These are phyloP conservation scores for Zopfochytrium polystomum DNA, from an alignment of 371 early-diverging fungal genomes.

Conservation along the genomic window DNA sequence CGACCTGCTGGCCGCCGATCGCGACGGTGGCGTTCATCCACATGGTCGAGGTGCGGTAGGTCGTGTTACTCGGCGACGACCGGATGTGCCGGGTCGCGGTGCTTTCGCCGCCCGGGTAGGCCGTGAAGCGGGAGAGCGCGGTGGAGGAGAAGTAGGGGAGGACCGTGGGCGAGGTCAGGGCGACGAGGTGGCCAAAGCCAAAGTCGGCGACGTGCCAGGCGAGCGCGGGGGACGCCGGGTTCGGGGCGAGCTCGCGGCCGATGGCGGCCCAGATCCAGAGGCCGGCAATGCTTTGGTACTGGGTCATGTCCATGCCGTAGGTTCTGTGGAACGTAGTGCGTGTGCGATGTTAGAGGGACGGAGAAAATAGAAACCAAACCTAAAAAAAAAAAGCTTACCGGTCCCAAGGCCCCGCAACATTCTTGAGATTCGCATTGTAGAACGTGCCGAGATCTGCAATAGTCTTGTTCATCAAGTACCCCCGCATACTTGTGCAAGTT, in stretches of 20 bases:
- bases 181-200: slow-evolving; percentile 4
- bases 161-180: neutral
- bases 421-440: slow-evolving; percentile 4
- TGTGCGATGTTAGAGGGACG: too few relatives aligned
- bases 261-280: slow-evolving; percentile 4
- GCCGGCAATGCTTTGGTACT: neutral
- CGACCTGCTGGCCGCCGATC: too few relatives aligned
- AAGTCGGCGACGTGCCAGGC: slow-evolving; percentile 9
- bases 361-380: too few relatives aligned
- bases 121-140: neutral
- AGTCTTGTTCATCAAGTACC: neutral
- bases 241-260: slow-evolving; percentile 1
- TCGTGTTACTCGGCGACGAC: too few relatives aligned
- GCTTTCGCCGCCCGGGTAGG: neutral
- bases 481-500: slow-evolving; percentile 1
- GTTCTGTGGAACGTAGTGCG: too few relatives aligned
- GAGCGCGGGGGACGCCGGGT: neutral
- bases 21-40: too few relatives aligned
- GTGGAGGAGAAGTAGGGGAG: neutral
- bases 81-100: too few relatives aligned
- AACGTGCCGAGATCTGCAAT: slow-evolving; percentile 3
- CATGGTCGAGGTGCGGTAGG: too few relatives aligned
- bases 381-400: too few relatives aligned
- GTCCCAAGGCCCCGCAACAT: slow-evolving; percentile 8
- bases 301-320: slow-evolving; percentile 12